Conservation (phyloP, 1,284 basidiomycete genomes). For the Lentinula novae-zelandiae region DNA sequence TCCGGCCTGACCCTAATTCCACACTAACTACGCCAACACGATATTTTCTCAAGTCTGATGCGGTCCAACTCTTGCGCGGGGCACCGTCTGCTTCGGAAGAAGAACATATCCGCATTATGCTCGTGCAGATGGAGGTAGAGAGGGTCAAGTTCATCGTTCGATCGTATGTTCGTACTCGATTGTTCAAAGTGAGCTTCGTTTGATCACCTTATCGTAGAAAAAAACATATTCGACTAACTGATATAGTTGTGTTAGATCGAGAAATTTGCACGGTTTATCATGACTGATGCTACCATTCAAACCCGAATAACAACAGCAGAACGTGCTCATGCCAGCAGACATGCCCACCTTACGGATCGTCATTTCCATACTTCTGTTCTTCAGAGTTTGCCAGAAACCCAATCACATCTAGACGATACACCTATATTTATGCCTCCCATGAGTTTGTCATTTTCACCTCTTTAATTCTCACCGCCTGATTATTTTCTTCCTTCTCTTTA, state of each 20-base stretch:
- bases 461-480: not conserved
- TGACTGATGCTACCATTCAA: conserved; percentile 63
- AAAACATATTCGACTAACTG: conserved; percentile 1
- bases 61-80: conserved; percentile 64
- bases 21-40: not conserved
- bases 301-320: conserved; percentile 75
- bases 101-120: conserved; percentile 86
- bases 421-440: conserved; percentile 71
- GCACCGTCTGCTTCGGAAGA: conserved; percentile 84
- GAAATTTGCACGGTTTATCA: conserved; percentile 77
- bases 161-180: conserved; percentile 81
- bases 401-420: conserved; percentile 72
- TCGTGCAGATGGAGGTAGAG: conserved; percentile 91
- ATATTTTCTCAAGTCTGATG: conserved; percentile 42
- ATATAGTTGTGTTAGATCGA: conserved; percentile 61
- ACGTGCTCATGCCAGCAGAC: conserved; percentile 73
- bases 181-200: conserved; percentile 66
- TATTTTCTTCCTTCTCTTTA: not conserved
- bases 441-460: conserved; percentile 46
- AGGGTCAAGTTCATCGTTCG: conserved; percentile 87
- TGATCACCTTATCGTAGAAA: conserved; percentile 3
- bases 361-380: conserved; percentile 76
- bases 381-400: conserved; percentile 72
- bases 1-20: not conserved
- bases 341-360: conserved; percentile 66